Evolutionary conservation across 208 protist species (phyloP), one percentile per base, ranked within the genome.

Genomic region (Crithidia brevicula): DNA sequence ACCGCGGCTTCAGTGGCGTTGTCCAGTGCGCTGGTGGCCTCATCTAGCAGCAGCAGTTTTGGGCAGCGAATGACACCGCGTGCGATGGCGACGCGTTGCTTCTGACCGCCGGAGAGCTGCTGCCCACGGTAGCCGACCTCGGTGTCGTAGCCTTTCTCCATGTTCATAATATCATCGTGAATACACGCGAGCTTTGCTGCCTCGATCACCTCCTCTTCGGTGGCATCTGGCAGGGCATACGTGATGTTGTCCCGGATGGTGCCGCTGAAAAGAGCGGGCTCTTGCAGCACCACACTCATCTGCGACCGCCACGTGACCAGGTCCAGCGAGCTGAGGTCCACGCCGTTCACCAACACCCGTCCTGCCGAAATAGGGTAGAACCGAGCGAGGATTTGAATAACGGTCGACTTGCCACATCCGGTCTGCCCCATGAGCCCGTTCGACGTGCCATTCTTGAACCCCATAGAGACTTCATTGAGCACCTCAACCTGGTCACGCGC

Each of bases 341-440:
- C 22, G n/a, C 79, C 79, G 47, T 74, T 69, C 23, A 94, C 61
- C 11, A 82, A n/a, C 45, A 95, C 78, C 8, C 57, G 15, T 11
- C 89, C 89, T 0, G 64, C 47, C 4, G 56, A 49, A 45, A 87
- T 73, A 1, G 81, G 75, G 22, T 94, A 82, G 22, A 94, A 78
- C 22, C 89, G 75, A 16, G 94, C 38, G 10, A 97, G 74, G 22
- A 89, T 79, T 4, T 86, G 74, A 43, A 96, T 62, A 51, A 97
- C 61, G 27, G 91, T 86, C 15, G 87, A 91, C 82, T 97, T 97
- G 20, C 93, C 93, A 50, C 81, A 84, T 1, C 94, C 94, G 1
- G 93, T 96, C 58, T 85, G 79, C n/a, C 94, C 94, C 62, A 96
- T 85, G n/a, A 98, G 67, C 3, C 86, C 91, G 47, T 88, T 89